These are phyloP conservation scores for Xylariaceae sp. DNA, from an alignment of 2,329 filamentous ascomycete genomes.

Conservation along the genomic window DNA sequence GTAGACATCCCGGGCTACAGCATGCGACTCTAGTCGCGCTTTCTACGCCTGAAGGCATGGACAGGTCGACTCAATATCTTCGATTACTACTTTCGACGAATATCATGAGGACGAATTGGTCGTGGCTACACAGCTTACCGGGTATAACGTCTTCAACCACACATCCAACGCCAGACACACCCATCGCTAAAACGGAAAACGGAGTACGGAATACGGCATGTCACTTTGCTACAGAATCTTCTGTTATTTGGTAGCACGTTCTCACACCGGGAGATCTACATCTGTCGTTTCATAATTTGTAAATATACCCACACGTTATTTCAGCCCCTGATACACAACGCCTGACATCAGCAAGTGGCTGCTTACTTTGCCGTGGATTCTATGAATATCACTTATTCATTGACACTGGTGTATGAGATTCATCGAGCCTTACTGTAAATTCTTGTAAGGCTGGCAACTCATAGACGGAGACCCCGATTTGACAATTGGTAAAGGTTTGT, in stretches of 20 bases:
- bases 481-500: too few species aligned
- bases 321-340: neutral
- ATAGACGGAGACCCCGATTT: too few species aligned
- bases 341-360: neutral
- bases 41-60: slow-evolving; percentile 4
- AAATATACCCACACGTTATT: neutral
- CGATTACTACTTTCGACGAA: neutral
- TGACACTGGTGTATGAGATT: neutral
- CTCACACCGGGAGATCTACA: too few species aligned
- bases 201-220: neutral
- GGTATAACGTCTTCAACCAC: too few species aligned
- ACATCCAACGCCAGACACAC: too few species aligned
- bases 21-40: neutral
- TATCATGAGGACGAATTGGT: neutral
- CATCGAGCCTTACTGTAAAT: too few species aligned
- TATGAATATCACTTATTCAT: neutral
- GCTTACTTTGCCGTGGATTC: neutral
- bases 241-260: too few species aligned
- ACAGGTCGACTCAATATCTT: neutral
- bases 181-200: too few species aligned
- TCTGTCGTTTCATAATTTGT: neutral
- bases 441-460: too few species aligned
- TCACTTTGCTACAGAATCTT: neutral
- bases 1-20: neutral
- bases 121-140: too few species aligned